Base-by-base conservation (phyloP, 805 yeast species). In the Nadsonia fulvescens region DNA sequence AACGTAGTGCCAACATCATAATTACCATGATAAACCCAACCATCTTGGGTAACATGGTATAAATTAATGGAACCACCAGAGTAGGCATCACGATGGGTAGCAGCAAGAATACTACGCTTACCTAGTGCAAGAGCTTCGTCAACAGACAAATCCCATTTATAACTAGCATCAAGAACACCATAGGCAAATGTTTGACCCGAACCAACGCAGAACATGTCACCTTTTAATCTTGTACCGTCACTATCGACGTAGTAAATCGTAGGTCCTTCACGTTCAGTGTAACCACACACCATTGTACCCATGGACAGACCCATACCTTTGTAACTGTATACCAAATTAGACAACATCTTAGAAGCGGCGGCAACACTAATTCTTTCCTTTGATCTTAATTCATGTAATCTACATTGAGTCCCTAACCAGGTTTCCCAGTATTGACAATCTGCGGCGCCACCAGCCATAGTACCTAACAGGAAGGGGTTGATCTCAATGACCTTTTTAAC, bases 391-490 rank as follows among this genome's bases (percentile, higher is more conserved):
- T 89, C 98, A 51, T 83, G 92, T 43, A 89, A 56, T 44, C 98
- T 63, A 58, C 96, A 86, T 55, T 89, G 95, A 10, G 93, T 61
- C 35, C 98, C 98, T 33, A 89, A 64, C 96, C 96, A 89, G 18
- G 95, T 79, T 56, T 89, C 96, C 98, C 98, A 89, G 54, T 63
- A 89, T 53, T 89, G 98, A 62, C 98, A 89, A 56, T 89, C 98
- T 16, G 96, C 96, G 25, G 98, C 98, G 59, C 96, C 96, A 56
- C 98, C 98, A 17, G 98, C 98, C 94, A 89, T 72, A 12, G 98
- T 89, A 37, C 98, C 98, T 42, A 89, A 63, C 37, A 89, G 56
- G 50, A 78, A 76, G 28, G 95, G 94, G 53, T 89, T 89, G 55
- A 89, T 89, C 53, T 86, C 86, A 43, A 89, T 82, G 30, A 89